These are phyloP conservation scores for Diversispora epigaea DNA, from an alignment of 192 early-diverging fungal genomes.

Conservation along the genomic window DNA sequence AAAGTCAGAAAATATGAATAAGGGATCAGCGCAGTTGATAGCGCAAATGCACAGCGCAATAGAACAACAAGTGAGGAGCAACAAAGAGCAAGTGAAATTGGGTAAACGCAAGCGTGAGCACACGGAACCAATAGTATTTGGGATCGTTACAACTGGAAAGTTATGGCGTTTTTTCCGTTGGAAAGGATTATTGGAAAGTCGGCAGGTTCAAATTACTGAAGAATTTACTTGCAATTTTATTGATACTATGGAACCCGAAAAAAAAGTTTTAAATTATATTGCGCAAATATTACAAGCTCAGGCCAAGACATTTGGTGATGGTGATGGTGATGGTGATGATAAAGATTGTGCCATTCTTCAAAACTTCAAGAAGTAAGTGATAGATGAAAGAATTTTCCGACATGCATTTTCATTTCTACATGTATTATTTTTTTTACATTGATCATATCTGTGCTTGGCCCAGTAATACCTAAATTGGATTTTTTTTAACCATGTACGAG, in stretches of 20 bases:
- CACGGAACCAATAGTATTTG: not conserved
- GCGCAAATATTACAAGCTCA: conserved; percentile 11
- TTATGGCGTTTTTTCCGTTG: conserved; percentile 22
- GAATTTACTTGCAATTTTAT: not conserved
- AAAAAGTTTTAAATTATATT: not conserved
- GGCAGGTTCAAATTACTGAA: not conserved
- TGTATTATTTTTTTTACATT: too few species aligned
- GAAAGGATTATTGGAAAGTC: not conserved
- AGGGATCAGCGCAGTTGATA: conserved; percentile 25
- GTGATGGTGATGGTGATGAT: too few species aligned
- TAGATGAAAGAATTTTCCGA: too few species aligned
- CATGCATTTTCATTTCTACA: too few species aligned
- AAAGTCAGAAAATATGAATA: conserved; percentile 16
- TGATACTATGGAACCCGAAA: not conserved
- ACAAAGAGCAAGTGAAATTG: too few species aligned
- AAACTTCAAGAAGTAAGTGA: too few species aligned
- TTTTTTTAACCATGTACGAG: too few species aligned
- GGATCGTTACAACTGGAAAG: conserved; percentile 16
- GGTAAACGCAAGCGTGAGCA: not conserved
- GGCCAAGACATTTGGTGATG: too few species aligned
- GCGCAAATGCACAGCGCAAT: conserved; percentile 28
- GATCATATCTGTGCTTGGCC: too few species aligned
- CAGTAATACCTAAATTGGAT: too few species aligned
- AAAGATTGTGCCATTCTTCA: too few species aligned
- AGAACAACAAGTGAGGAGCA: too few species aligned